Evolutionary conservation across 345 rosid species (phyloP).

Genomic region (Eucalyptus grandis): DNA sequence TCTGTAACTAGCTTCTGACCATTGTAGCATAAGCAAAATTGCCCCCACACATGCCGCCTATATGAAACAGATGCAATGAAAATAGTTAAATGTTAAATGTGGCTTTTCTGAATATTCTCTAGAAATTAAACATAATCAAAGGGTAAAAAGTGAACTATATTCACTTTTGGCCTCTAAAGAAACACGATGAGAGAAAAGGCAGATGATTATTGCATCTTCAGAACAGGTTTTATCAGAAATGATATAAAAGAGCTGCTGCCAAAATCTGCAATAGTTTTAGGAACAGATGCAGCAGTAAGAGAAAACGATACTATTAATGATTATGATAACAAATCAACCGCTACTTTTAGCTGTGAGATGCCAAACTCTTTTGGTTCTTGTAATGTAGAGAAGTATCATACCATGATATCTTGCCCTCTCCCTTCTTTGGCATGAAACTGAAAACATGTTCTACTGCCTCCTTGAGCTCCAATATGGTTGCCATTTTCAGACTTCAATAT

Average conservation of each 20-base stretch:
- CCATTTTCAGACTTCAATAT: constrained; percentile 48
- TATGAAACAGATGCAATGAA: background rate
- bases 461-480: constrained; percentile 55
- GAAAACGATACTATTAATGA: background rate
- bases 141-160: background rate
- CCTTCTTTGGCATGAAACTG: constrained; percentile 39
- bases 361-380: background rate
- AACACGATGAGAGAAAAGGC: background rate
- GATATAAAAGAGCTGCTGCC: background rate
- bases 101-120: background rate
- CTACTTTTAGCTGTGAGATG: background rate
- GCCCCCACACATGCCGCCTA: constrained; percentile 92
- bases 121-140: background rate
- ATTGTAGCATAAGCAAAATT: constrained; percentile 60
- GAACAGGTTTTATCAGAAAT: background rate
- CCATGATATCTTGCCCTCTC: constrained; percentile 77
- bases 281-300: background rate
- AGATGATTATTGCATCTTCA: background rate
- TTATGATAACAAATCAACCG: background rate
- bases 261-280: background rate
- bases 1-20: constrained; percentile 50
- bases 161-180: background rate
- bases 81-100: background rate
- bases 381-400: background rate
- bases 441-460: constrained; percentile 81